A percentile compares a stretch with the other conserved stretches of the same genome.
Conservation (phyloP, 2,329 filamentous ascomycete species). For the Fusarium papillatum region DNA sequence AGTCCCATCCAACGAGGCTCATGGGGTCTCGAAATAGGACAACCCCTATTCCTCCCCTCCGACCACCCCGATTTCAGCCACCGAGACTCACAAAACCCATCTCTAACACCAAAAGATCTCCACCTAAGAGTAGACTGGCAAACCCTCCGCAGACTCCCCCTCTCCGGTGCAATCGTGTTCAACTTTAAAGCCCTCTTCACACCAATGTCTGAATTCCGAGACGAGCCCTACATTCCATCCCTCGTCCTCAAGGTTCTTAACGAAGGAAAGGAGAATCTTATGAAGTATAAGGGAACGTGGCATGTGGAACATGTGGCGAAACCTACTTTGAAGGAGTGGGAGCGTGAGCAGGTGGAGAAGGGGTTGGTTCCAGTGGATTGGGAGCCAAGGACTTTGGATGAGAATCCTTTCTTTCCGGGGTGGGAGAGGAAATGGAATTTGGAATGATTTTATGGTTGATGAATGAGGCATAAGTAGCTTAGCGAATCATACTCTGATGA, state of each 20-base stretch:
- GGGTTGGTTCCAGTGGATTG: conserved; percentile 73
- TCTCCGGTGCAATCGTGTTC: conserved; percentile 83
- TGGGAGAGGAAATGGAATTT: conserved; percentile 65
- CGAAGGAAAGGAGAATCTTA: conserved; percentile 70
- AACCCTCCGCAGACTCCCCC: conserved; percentile 82
- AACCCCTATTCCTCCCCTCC: conserved; percentile 81
- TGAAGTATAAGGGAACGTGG: conserved; percentile 88
- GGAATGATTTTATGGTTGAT: not conserved
- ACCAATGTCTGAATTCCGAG: conserved; percentile 75
- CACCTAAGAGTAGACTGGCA: conserved; percentile 90
- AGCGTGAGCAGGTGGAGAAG: conserved; percentile 73
- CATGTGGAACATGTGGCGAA: conserved; percentile 82
- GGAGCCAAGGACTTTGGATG: conserved; percentile 78
- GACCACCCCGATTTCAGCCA: conserved; percentile 74
- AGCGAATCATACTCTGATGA: not conserved
- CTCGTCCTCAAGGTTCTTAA: conserved; percentile 77
- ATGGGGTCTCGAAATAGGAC: conserved; percentile 84
- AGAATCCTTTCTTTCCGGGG: conserved; percentile 81
- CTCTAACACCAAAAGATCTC: conserved; percentile 70
- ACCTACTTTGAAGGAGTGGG: conserved; percentile 74
- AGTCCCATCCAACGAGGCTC: conserved; percentile 87
- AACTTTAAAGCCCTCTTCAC: conserved; percentile 93
- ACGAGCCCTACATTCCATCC: conserved; percentile 81
- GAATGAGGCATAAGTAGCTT: not conserved
- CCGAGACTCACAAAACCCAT: conserved; percentile 69